A percentile compares a stretch with the other conserved stretches of the same genome.
phyloP scores from a whole-genome alignment of 1,139 yeast species.

The Taphrina betulina region DNA sequence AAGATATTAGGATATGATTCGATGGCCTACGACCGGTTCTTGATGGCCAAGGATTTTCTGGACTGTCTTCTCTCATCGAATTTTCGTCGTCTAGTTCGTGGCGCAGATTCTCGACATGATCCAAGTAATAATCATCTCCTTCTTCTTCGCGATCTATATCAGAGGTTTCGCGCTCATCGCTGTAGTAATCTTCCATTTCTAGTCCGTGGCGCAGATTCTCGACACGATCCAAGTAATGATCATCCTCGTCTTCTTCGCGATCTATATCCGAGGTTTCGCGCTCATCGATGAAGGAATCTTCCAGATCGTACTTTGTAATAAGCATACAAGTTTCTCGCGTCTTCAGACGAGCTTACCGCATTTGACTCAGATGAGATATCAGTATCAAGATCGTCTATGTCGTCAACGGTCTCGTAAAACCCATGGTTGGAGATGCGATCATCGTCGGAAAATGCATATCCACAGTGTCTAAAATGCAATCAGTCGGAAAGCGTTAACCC shows the following conservation, averaged over 20 bases:
- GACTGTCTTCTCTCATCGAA: neutral
- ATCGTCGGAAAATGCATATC: slow-evolving; percentile 2
- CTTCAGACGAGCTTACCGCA: too few relatives aligned
- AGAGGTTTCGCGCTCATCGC: neutral
- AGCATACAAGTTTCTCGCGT: too few relatives aligned
- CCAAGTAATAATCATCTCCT: too few relatives aligned
- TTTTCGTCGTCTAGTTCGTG: neutral
- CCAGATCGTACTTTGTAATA: neutral
- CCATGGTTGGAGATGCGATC: neutral
- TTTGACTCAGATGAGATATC: too few relatives aligned
- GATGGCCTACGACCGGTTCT: too few relatives aligned
- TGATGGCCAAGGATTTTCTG: too few relatives aligned
- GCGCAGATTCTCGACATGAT: too few relatives aligned
- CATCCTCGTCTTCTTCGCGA: too few relatives aligned
- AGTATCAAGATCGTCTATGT: neutral
- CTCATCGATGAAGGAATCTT: neutral
- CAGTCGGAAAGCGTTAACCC: too few relatives aligned
- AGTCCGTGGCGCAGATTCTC: too few relatives aligned
- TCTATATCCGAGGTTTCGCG: neutral
- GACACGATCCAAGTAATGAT: too few relatives aligned
- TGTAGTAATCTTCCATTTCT: neutral
- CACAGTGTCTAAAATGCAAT: slow-evolving; percentile 13
- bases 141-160: neutral
- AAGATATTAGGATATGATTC: too few relatives aligned
- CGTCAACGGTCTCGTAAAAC: neutral